Evolutionary conservation across 1,284 basidiomycete species (phyloP).

Genomic region (Laetiporus sulphureus): DNA sequence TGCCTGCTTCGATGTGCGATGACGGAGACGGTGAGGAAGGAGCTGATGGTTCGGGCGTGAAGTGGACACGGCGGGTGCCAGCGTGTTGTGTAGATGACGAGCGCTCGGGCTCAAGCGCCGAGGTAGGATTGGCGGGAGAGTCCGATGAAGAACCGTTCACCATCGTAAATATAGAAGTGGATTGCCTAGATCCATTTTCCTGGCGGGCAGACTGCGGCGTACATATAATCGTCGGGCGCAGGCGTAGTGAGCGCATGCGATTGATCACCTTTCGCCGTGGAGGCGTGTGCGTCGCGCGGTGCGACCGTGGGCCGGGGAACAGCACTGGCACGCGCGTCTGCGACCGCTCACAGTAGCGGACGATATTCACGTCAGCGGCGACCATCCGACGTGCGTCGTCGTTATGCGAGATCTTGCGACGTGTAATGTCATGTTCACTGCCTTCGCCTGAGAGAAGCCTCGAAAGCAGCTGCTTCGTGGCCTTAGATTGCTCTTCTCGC

Average conservation of each 20-base stretch:
- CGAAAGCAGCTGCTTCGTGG: slow-evolving; percentile 8
- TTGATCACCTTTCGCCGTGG: slow-evolving; percentile 15
- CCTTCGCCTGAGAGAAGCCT: too few species aligned
- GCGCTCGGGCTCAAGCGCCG: slow-evolving; percentile 1
- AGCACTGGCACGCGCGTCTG: slow-evolving; percentile 16
- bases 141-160: slow-evolving; percentile 16
- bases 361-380: too few species aligned
- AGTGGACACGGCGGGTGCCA: background rate
- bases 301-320: slow-evolving; percentile 1
- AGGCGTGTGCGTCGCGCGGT: background rate
- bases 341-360: slow-evolving; percentile 16
- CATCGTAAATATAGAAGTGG: too few species aligned
- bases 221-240: slow-evolving; percentile 18
- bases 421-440: too few species aligned
- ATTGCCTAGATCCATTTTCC: too few species aligned
- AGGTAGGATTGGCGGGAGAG: slow-evolving; percentile 17
- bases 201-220: too few species aligned
- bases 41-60: background rate
- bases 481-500: slow-evolving; percentile 27
- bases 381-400: too few species aligned
- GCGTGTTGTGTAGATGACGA: background rate
- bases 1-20: slow-evolving; percentile 7
- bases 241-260: slow-evolving; percentile 16
- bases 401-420: too few species aligned
- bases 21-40: background rate